Evolutionary conservation across 2,329 filamentous ascomycete species (phyloP), one percentile per base, ranked within the genome.

Genomic region (Penicillium sp.): DNA sequence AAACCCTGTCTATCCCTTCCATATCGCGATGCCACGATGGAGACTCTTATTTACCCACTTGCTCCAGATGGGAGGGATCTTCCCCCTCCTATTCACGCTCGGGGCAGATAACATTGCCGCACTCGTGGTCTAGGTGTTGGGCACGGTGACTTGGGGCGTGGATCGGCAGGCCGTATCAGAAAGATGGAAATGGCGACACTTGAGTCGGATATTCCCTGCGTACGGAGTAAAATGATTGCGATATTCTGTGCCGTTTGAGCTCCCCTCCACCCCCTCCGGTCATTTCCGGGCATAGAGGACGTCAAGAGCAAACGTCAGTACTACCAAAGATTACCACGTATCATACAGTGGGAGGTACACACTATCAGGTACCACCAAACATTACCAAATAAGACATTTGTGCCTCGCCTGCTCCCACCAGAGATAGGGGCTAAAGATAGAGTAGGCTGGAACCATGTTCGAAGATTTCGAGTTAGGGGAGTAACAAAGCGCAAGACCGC

Each of bases 31-130:
- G 31, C n/a, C 40, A 31, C 48, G 47, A 55, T 52, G 53, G 53
- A 52, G 48, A 42, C 36, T 48, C 31, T 36, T 36, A 34, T 21
- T 47, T 34, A 52, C 37, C 48, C 55, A 58, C 58, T 48, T 51
- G 33, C 54, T 58, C 2, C 40, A 55, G 43, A 50, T 50, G 50
- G 55, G 50, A 54, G 52, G 23, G 52, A 60, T 60, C 50, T 48
- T 10, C 28, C 37, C 39, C 42, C 37, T 42, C 50, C 44, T 48
- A 48, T 50, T 37, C 40, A 50, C 56, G 56, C 48, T 56, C 52
- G n/a, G n/a, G n/a, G n/a, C n/a, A 58, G 50, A 55, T 55, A 40
- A 37, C 50, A 39, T 28, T 40, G 18, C 52, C 44, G 39, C 23
- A 42, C 28, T 24, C 48, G 37, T 46, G 52, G 42, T 51, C 43